Evolutionary conservation across 2,329 filamentous ascomycete species (phyloP).

Genomic region (Diaporthe eres): DNA sequence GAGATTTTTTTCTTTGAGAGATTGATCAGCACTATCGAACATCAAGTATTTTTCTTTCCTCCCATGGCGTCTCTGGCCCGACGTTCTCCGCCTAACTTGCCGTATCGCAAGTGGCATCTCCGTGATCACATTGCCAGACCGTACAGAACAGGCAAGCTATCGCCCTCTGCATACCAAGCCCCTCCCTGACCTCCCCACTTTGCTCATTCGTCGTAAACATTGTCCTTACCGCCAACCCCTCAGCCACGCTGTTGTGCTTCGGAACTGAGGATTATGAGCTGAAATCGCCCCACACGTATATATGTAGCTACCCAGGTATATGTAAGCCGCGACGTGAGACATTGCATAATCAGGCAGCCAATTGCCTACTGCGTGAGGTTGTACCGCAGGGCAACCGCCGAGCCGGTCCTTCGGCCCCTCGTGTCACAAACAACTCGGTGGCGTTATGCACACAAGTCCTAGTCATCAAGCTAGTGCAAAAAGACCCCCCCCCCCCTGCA

Average conservation of each 20-base stretch:
- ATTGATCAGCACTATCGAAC: neutral
- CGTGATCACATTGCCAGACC: neutral
- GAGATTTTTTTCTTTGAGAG: neutral
- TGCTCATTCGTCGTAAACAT: neutral
- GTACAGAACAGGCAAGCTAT: neutral
- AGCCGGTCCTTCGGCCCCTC: neutral
- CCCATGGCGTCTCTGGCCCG: neutral
- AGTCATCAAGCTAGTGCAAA: constrained; percentile 21
- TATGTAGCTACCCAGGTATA: neutral
- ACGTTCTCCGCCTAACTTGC: neutral
- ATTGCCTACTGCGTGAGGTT: no score
- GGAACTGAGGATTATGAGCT: neutral
- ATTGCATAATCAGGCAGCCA: neutral
- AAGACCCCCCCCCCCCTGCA: constrained; percentile 20
- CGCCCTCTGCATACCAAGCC: no score
- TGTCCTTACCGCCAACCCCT: neutral
- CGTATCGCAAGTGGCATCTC: neutral
- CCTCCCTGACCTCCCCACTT: no score
- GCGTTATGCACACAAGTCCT: neutral
- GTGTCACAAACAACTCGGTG: neutral
- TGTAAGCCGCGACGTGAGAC: neutral
- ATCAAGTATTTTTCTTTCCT: no score
- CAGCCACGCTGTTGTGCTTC: neutral
- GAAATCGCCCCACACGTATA: neutral
- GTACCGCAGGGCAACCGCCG: neutral